Conservation (phyloP, 2,329 filamentous ascomycete species). For the Trichoderma oligosporum region DNA sequence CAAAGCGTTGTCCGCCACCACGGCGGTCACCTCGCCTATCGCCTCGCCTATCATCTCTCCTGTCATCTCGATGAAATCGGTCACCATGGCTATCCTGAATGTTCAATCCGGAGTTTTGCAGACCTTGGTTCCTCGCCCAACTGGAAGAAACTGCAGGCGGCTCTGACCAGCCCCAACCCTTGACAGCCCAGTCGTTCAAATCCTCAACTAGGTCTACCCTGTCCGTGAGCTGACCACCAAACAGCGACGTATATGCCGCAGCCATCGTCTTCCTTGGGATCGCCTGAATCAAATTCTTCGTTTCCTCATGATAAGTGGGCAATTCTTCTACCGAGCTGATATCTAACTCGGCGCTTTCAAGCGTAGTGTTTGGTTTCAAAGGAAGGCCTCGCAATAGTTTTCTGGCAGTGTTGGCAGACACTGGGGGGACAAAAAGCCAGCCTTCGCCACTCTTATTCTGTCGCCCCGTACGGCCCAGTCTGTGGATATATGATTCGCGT, state of each 20-base stretch:
- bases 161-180: slow-evolving; percentile 50
- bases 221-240: slow-evolving; percentile 48
- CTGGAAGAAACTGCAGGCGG: slow-evolving; percentile 39
- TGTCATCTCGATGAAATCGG: slow-evolving; percentile 10
- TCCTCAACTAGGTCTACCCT: slow-evolving; percentile 41
- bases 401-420: slow-evolving; percentile 49
- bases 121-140: slow-evolving; percentile 33
- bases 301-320: slow-evolving; percentile 43
- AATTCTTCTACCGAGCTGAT: slow-evolving; percentile 46
- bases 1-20: slow-evolving; percentile 17
- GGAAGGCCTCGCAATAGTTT: slow-evolving; percentile 56
- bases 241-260: slow-evolving; percentile 52
- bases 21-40: slow-evolving; percentile 20
- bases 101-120: slow-evolving; percentile 36
- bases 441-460: slow-evolving; percentile 70
- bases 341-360: slow-evolving; percentile 52
- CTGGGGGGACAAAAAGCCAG: slow-evolving; percentile 59
- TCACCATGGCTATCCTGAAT: slow-evolving; percentile 24
- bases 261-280: slow-evolving; percentile 36
- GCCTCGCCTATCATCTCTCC: not conserved
- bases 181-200: slow-evolving; percentile 51
- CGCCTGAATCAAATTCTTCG: slow-evolving; percentile 41
- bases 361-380: slow-evolving; percentile 50
- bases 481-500: slow-evolving; percentile 71
- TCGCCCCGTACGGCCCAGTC: slow-evolving; percentile 71